These are phyloP conservation scores for Priceomyces fermenticarens DNA, from an alignment of 805 yeast species.

Conservation along the genomic window DNA sequence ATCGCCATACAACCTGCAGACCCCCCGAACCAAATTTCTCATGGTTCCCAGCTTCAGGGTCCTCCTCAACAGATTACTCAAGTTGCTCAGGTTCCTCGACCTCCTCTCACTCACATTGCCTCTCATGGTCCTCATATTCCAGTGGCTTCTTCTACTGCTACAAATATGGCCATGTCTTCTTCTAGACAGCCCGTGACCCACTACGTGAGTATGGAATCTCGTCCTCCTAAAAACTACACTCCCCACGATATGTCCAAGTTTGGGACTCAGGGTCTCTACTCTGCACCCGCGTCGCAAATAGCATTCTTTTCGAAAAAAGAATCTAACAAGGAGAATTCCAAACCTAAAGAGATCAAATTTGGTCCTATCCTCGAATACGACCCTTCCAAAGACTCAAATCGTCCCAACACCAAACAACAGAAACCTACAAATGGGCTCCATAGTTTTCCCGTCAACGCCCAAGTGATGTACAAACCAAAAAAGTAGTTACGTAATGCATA, in stretches of 20 bases:
- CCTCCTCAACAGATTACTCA: not conserved
- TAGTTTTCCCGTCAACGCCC: conserved; percentile 29
- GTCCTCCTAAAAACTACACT: no score
- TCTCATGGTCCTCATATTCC: conserved; percentile 1
- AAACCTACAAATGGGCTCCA: conserved; percentile 21
- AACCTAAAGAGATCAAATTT: conserved; percentile 29
- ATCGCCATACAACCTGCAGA: no score
- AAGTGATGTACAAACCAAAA: conserved; percentile 35
- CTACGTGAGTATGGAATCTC: no score
- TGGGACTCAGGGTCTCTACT: not conserved
- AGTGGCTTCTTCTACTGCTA: not conserved
- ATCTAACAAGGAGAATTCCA: conserved; percentile 18
- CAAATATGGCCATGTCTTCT: no score
- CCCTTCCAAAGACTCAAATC: conserved; percentile 29
- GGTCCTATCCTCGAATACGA: conserved; percentile 41
- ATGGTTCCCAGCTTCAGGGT: not conserved
- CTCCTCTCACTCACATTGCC: no score
- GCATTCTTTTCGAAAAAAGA: conserved; percentile 5
- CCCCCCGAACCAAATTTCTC: not conserved
- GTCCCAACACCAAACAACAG: conserved; percentile 9
- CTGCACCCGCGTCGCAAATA: conserved; percentile 7
- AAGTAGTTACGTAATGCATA: conserved; percentile 9
- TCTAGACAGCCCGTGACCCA: no score
- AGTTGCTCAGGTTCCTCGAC: not conserved
- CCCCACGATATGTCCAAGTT: not conserved